Percentiles rank a stretch among this genome's conserved stretches.
phyloP scores from a whole-genome alignment of 495 filamentous ascomycete genomes.

The Articulospora tetracladia region DNA sequence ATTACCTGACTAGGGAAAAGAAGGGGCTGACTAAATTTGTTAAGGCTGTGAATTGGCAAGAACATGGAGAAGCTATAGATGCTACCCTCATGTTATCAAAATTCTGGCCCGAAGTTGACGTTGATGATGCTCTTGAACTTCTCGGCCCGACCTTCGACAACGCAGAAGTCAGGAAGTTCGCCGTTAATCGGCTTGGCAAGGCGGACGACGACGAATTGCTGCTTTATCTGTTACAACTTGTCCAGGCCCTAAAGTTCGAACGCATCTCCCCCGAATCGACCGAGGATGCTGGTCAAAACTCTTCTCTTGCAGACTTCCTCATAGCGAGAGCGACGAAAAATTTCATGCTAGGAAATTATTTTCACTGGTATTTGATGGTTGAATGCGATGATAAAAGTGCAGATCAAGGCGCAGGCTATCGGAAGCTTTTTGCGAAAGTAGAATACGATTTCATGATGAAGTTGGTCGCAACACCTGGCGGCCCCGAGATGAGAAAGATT shows the following conservation, averaged over 20 bases:
- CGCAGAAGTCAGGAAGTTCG: conserved; percentile 81
- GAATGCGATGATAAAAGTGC: conserved; percentile 83
- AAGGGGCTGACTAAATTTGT: conserved; percentile 94
- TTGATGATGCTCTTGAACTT: conserved; percentile 93
- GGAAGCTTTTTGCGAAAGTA: conserved; percentile 82
- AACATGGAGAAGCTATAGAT: conserved; percentile 79
- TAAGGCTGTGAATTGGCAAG: conserved; percentile 92
- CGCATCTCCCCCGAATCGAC: conserved; percentile 49
- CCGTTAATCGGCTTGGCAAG: conserved; percentile 85
- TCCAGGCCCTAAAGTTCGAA: conserved; percentile 96
- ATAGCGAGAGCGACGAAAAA: conserved; percentile 81
- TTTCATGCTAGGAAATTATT: conserved; percentile 85
- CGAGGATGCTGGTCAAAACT: conserved; percentile 65
- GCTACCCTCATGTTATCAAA: conserved; percentile 85
- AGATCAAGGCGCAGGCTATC: conserved; percentile 65
- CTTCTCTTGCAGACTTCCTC: conserved; percentile 85
- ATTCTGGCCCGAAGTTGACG: conserved; percentile 90
- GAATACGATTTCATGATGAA: conserved; percentile 95
- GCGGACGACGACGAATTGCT: conserved; percentile 92
- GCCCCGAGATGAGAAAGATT: conserved; percentile 66
- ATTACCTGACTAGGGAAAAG: conserved; percentile 90
- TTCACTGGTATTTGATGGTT: conserved; percentile 98
- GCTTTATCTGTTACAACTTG: conserved; percentile 89
- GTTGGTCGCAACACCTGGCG: conserved; percentile 56
- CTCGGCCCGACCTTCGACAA: conserved; percentile 92